Evolutionary conservation across 2,329 filamentous ascomycete species (phyloP), one percentile per base, ranked within the genome.

Genomic region (Fusarium sp.): DNA sequence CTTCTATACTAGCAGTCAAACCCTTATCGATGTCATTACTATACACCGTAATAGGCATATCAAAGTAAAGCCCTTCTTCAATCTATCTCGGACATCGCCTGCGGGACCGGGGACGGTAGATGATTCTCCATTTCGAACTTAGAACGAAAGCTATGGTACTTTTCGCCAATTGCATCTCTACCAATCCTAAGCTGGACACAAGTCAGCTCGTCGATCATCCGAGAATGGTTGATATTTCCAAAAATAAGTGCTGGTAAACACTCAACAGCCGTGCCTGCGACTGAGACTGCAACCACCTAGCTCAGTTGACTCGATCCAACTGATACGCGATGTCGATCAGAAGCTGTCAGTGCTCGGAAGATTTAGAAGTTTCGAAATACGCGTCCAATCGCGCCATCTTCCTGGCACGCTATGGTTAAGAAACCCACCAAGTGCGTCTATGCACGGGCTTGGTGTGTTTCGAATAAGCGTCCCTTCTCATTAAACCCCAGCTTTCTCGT

Each of bases 1-100:
- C 4, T 34, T 1, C 4, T 16, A 14, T 4, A 31, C 2, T 31
- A 3, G 30, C 1, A 4, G 4, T 8, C 3, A 4, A 5, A 16
- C 1, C 12, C 26, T 12, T 28, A 12, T 12, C 9, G 26, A 28
- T 12, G 1, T 5, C 5, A 12, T 12, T 16, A 2, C 14, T 31
- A 2, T 14, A 16, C 5, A 37, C 10, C 34, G 10, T 7, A 37
- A n/a, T 2, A 4, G 34, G 34, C 34, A 37, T n/a, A 37, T n/a
- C 34, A 37, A 11, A 37, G 34, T 7, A 7, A 13, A 16, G 30
- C 34, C 34, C 34, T 1, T 37, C 34, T 37, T 7, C 34, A 7
- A 37, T n/a, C 18, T 0, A 4, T 37, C 10, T 12, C 0, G 1
- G 10, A 37, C 4, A 3, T 37, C 34, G 4, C 18, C 10, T n/a